Conservation (phyloP, 2,329 filamentous ascomycete species). For the Elsinoe fawcettii region DNA sequence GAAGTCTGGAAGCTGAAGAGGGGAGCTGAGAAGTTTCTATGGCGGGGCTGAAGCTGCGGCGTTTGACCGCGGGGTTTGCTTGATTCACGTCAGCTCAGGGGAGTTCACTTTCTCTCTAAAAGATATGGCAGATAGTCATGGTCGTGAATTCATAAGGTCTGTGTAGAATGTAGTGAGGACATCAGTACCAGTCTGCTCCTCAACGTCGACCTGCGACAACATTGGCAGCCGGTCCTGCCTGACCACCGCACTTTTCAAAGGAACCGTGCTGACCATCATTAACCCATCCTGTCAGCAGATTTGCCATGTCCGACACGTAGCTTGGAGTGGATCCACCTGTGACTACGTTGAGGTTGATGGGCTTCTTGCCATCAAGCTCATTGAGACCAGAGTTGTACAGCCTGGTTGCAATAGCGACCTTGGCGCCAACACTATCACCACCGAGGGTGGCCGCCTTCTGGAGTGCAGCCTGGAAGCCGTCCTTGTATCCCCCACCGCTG, state of each 20-base stretch:
- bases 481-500: constrained; percentile 6
- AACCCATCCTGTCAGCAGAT: constrained; percentile 9
- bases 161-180: not conserved
- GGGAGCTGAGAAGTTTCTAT: not conserved
- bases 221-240: not conserved
- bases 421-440: not conserved
- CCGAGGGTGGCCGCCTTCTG: constrained; percentile 1
- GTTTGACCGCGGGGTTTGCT: not conserved
- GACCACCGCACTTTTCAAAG: not conserved
- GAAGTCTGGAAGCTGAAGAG: not conserved
- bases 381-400: constrained; percentile 10
- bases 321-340: not conserved
- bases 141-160: not conserved
- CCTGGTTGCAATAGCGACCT: constrained; percentile 1
- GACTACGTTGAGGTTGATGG: not conserved
- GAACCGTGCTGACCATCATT: constrained; percentile 4
- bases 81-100: not conserved
- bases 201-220: constrained; percentile 2
- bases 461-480: constrained; percentile 1
- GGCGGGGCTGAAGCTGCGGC: constrained; percentile 4
- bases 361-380: not conserved
- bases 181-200: not conserved
- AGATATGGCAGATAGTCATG: not conserved
- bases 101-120: not conserved
- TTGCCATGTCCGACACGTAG: constrained; percentile 11